Conservation (phyloP, 2,329 filamentous ascomycete species). For the Alternaria alternata region DNA sequence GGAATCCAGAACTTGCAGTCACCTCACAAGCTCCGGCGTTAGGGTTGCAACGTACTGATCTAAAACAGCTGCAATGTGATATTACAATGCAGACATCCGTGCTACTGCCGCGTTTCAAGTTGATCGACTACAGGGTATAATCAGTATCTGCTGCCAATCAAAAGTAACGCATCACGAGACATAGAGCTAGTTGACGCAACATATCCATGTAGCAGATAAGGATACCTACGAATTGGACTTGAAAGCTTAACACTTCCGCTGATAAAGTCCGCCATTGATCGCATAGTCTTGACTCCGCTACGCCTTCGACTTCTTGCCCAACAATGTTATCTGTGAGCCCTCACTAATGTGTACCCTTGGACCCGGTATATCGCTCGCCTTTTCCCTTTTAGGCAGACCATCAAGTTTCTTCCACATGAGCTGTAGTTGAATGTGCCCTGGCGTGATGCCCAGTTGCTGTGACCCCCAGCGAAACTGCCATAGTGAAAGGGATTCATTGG, state of each 20-base stretch:
- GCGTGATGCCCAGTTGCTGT: conserved; percentile 44
- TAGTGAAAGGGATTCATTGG: conserved; percentile 27
- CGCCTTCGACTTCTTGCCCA: conserved; percentile 20
- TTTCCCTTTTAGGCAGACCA: conserved; percentile 29
- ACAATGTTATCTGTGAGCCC: conserved; percentile 32
- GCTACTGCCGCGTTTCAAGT: background rate
- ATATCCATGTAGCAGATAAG: background rate
- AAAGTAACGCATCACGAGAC: background rate
- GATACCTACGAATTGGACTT: background rate
- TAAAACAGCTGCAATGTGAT: background rate
- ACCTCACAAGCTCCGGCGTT: background rate
- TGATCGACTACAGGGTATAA: background rate
- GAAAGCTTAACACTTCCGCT: background rate
- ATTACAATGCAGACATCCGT: background rate
- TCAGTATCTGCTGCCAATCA: background rate
- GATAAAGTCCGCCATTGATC: background rate
- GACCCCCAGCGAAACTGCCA: conserved; percentile 48
- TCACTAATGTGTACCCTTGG: conserved; percentile 30
- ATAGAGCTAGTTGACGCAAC: background rate
- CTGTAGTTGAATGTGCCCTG: conserved; percentile 41
- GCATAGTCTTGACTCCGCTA: background rate
- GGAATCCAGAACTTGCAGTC: background rate
- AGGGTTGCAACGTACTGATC: background rate
- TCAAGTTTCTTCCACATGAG: conserved; percentile 43
- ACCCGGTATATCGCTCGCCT: conserved; percentile 19